phyloP scores from a whole-genome alignment of 441 rosid species.

The Pelargonium citronellum region DNA sequence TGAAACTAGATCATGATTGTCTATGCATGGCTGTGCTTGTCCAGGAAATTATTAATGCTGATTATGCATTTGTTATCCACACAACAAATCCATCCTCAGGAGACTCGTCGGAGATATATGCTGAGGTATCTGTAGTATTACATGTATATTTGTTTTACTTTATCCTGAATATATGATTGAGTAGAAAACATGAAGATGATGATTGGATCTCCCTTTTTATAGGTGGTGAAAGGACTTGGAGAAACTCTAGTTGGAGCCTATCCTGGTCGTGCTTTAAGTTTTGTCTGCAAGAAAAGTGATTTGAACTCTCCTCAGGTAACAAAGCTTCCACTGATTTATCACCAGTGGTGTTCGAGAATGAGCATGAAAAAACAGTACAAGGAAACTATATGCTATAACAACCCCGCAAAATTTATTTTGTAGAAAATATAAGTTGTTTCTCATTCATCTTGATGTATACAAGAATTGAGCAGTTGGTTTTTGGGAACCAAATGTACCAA shows the following conservation, averaged over 20 bases:
- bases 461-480: neutral
- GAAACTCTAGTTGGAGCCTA: slow-evolving; percentile 98
- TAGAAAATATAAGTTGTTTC: neutral
- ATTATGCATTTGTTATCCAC: slow-evolving; percentile 96
- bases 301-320: slow-evolving; percentile 73
- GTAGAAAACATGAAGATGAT: neutral
- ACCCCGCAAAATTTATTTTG: neutral
- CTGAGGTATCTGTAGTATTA: slow-evolving; percentile 53
- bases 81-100: slow-evolving; percentile 96
- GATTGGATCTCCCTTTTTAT: slow-evolving; percentile 15
- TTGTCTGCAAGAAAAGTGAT: slow-evolving; percentile 68
- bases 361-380: neutral
- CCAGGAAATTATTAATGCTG: slow-evolving; percentile 92
- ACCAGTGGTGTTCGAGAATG: neutral
- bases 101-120: slow-evolving; percentile 86
- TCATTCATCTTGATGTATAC: neutral
- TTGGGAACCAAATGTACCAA: neutral
- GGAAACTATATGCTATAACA: neutral
- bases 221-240: slow-evolving; percentile 97
- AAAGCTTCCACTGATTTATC: slow-evolving; percentile 6
- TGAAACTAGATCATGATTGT: slow-evolving; percentile 80
- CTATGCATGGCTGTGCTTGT: slow-evolving; percentile 98
- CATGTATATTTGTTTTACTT: slow-evolving; percentile 48
- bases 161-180: neutral
- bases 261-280: slow-evolving; percentile 95